Evolutionary conservation across 805 yeast species (phyloP).

Genomic region (Candida orba): DNA sequence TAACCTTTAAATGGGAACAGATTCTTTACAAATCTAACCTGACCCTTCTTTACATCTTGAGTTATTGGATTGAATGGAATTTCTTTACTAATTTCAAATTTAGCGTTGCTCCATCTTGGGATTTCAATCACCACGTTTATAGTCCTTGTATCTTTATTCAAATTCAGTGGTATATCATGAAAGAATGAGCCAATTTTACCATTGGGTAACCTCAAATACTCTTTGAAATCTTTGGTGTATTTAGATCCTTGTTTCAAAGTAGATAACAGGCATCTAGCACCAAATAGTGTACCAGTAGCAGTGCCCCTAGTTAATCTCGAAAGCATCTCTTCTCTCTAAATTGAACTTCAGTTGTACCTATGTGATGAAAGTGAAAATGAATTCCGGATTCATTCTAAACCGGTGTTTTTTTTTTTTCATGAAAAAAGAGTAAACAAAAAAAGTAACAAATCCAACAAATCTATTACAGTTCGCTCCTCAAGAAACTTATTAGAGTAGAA

Average conservation of each 20-base stretch:
- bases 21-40: conserved; percentile 69
- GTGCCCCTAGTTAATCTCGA: neutral
- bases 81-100: conserved; percentile 65
- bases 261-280: neutral
- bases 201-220: conserved; percentile 46
- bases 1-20: conserved; percentile 80
- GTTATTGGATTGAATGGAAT: conserved; percentile 64
- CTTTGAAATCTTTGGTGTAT: conserved; percentile 32
- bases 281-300: neutral
- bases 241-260: conserved; percentile 28
- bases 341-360: too few relatives aligned
- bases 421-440: too few relatives aligned
- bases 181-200: conserved; percentile 26
- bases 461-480: neutral
- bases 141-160: conserved; percentile 34
- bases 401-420: neutral
- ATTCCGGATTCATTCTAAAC: neutral
- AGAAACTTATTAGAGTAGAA: neutral
- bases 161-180: conserved; percentile 62
- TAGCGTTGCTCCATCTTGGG: conserved; percentile 78
- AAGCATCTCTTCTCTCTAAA: neutral
- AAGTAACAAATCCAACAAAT: neutral
- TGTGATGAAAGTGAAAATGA: too few relatives aligned
- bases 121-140: conserved; percentile 70
- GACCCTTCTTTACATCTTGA: conserved; percentile 73